Base-by-base conservation (phyloP, 139 green algal genomes). In the Gonium pectorale region DNA sequence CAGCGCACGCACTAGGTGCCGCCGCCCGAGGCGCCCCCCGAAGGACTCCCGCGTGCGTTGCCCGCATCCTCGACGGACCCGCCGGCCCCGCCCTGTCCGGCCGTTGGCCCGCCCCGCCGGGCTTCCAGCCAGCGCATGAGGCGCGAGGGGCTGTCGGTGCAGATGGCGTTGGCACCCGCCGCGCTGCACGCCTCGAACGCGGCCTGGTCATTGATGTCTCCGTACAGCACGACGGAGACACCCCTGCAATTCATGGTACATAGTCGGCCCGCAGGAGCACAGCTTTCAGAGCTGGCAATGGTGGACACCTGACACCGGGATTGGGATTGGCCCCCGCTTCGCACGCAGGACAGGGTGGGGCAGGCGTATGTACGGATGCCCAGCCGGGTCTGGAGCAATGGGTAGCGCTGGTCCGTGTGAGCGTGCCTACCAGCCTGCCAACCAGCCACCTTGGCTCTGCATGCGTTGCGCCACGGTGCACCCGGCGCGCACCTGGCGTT, bases 91-190 rank as follows among this genome's bases (percentile, higher is more conserved):
- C n/a, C n/a, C n/a, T n/a, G n/a, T n/a, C n/a, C n/a, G n/a, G n/a
- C n/a, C n/a, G n/a, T n/a, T n/a, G n/a, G n/a, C n/a, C n/a, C n/a
- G n/a, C n/a, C n/a, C n/a, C n/a, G n/a, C n/a, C n/a, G n/a, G n/a
- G 51, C 35, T 2, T 31, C 49, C 64, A 85, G 15, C 64, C 64
- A 85, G 27, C 43, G 43, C 27, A 56, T 27, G 35, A 85, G 64
- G 4, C 64, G 64, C 33, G 79, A 78, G 2, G 79, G 79, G 26
- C 41, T 7, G 66, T 85, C 79, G 17, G 79, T 85, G 79, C 79
- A 85, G 31, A 85, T 11, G 11, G 35, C 79, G 37, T 41, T 44
- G 0, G 79, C 79, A 1, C 79, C 79, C 27, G 79, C 79, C 1
- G 64, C 79, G 2, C 24, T 41, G 35, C 63, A 78, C 5, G 27